A percentile compares a stretch with the other conserved stretches of the same genome.
phyloP scores from a whole-genome alignment of 345 rosid genomes.

The Kernera saxatilis region DNA sequence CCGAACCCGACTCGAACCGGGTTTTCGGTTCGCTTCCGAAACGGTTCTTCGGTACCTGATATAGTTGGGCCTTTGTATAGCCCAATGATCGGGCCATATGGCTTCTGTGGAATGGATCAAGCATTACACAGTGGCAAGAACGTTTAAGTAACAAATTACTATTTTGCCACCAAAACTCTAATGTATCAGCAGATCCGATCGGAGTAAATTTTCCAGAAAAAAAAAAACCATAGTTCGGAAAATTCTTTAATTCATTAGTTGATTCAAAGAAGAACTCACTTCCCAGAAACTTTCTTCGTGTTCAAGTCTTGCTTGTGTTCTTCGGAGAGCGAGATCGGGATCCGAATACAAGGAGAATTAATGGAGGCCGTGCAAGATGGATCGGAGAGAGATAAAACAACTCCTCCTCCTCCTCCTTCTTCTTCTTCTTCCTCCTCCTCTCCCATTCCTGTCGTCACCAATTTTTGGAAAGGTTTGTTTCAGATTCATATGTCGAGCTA shows the following conservation, averaged over 20 bases:
- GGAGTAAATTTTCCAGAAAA: neutral
- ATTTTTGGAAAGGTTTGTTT: slow-evolving; percentile 86
- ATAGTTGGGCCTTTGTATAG: too few species aligned
- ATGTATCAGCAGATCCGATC: slow-evolving; percentile 25
- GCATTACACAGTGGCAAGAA: too few species aligned
- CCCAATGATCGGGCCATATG: too few species aligned
- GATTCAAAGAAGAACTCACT: slow-evolving; percentile 11
- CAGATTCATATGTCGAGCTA: neutral
- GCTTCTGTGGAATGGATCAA: too few species aligned
- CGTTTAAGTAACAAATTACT: slow-evolving; percentile 39
- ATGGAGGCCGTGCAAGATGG: slow-evolving; percentile 78
- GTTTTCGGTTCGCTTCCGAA: too few species aligned
- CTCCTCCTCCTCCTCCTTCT: slow-evolving; percentile 50
- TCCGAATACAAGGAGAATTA: slow-evolving; percentile 16
- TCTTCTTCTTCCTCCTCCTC: slow-evolving; percentile 45
- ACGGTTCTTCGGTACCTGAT: too few species aligned
- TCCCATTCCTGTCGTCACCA: slow-evolving; percentile 67
- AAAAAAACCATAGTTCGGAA: neutral
- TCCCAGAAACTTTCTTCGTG: slow-evolving; percentile 7
- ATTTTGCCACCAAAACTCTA: slow-evolving; percentile 16
- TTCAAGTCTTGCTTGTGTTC: slow-evolving; percentile 13
- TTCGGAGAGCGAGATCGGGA: slow-evolving; percentile 18
- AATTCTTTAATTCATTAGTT: neutral
- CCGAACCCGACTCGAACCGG: too few species aligned
- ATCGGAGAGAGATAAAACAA: slow-evolving; percentile 65